A percentile compares a stretch with the other conserved stretches of the same genome.
phyloP scores from a whole-genome alignment of 1,284 basidiomycete genomes.

The Puccinia sorghi region DNA sequence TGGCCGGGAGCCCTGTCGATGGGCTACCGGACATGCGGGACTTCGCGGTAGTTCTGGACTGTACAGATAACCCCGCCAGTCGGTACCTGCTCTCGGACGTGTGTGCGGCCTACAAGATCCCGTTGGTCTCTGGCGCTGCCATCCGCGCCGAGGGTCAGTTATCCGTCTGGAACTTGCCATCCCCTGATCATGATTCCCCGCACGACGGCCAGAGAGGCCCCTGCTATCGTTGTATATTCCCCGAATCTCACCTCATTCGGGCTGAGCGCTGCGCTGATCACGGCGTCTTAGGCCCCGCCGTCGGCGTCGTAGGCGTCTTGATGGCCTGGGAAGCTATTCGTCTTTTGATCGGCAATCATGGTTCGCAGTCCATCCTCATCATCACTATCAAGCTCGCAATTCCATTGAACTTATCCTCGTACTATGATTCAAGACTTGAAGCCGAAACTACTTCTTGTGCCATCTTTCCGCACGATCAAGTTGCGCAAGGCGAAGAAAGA shows the following conservation, averaged over 20 bases:
- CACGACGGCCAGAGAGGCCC: constrained; percentile 68
- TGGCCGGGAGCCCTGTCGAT: neutral
- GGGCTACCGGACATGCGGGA: neutral
- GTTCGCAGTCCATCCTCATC: constrained; percentile 61
- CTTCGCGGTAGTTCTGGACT: constrained; percentile 75
- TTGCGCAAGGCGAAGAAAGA: constrained; percentile 28
- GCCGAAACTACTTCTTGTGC: constrained; percentile 25
- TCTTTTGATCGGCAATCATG: constrained; percentile 71
- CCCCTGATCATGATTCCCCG: constrained; percentile 36
- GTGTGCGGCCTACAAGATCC: constrained; percentile 71
- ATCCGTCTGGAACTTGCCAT: constrained; percentile 69
- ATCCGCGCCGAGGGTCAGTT: constrained; percentile 90
- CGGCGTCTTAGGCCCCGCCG: constrained; percentile 85
- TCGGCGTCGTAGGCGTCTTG: constrained; percentile 84
- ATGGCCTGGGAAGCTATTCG: constrained; percentile 90
- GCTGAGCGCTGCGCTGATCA: constrained; percentile 77
- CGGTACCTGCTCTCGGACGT: constrained; percentile 93
- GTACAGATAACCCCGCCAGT: constrained; percentile 89
- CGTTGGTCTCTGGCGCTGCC: constrained; percentile 89
- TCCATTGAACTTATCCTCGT: neutral
- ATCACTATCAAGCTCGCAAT: neutral
- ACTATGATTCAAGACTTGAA: constrained; percentile 37
- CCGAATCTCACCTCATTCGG: constrained; percentile 68
- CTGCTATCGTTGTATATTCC: constrained; percentile 94
- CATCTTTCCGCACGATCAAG: constrained; percentile 41